These are phyloP conservation scores for Colletotrichum lindemuthianum DNA, from an alignment of 2,329 filamentous ascomycete species.

Conservation along the genomic window DNA sequence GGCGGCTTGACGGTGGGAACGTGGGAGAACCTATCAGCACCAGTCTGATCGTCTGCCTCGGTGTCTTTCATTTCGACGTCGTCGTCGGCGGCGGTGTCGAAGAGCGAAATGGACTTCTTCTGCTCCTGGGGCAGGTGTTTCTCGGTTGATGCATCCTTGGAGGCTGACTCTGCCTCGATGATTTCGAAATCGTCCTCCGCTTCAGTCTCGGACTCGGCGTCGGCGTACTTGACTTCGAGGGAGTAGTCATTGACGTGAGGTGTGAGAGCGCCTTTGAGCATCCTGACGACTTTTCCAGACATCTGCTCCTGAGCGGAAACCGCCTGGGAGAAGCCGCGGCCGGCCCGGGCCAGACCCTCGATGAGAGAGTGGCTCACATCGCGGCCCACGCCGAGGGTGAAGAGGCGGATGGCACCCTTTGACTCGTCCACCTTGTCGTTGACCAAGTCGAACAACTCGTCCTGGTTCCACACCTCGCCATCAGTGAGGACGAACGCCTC, in stretches of 20 bases:
- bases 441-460: constrained; percentile 56
- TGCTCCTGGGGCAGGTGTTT: neutral
- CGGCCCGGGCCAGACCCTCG: constrained; percentile 63
- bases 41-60: constrained; percentile 36
- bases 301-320: constrained; percentile 72
- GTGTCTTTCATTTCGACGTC: constrained; percentile 42
- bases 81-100: constrained; percentile 59
- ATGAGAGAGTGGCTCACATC: constrained; percentile 62
- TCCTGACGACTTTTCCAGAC: constrained; percentile 75
- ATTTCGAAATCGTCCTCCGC: constrained; percentile 68
- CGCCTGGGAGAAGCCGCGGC: constrained; percentile 69
- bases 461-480: constrained; percentile 62
- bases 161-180: constrained; percentile 63
- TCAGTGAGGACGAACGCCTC: constrained; percentile 68
- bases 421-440: constrained; percentile 51
- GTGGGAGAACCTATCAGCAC: constrained; percentile 52
- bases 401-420: constrained; percentile 59
- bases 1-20: constrained; percentile 65
- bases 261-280: constrained; percentile 76
- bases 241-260: constrained; percentile 73
- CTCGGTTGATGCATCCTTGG: constrained; percentile 41
- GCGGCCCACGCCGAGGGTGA: constrained; percentile 64
- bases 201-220: constrained; percentile 34
- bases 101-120: constrained; percentile 67
- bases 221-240: constrained; percentile 68